Percentiles rank a stretch among this genome's conserved stretches.
phyloP scores from a whole-genome alignment of 2,329 filamentous ascomycete species.

The Zalaria sp. region DNA sequence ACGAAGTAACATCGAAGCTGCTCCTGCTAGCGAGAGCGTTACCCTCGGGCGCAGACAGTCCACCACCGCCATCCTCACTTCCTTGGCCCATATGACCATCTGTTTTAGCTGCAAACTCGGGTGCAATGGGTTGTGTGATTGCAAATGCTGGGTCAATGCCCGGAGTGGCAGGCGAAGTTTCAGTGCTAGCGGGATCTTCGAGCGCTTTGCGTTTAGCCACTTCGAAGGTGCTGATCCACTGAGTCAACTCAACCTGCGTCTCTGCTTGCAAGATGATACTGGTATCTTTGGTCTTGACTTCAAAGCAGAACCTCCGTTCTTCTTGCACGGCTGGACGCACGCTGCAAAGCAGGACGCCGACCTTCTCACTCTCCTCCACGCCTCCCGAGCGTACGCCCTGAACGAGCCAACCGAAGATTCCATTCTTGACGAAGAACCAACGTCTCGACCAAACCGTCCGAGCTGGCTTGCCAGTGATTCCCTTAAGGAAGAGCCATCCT shows the following conservation, averaged over 20 bases:
- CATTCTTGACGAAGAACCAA: slow-evolving; percentile 93
- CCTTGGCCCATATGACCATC: slow-evolving; percentile 47
- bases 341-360: slow-evolving; percentile 86
- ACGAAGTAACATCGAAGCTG: slow-evolving; percentile 52
- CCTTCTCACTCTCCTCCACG: slow-evolving; percentile 91
- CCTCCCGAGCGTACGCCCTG: slow-evolving; percentile 66
- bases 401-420: slow-evolving; percentile 89
- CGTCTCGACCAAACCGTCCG: slow-evolving; percentile 78
- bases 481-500: slow-evolving; percentile 81
- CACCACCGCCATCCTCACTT: slow-evolving; percentile 42
- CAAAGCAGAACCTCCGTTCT: slow-evolving; percentile 91
- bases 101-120: slow-evolving; percentile 77
- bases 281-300: slow-evolving; percentile 94
- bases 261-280: slow-evolving; percentile 84
- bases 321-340: slow-evolving; percentile 83
- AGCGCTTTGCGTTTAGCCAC: slow-evolving; percentile 86
- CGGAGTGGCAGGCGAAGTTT: slow-evolving; percentile 25
- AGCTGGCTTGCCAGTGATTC: slow-evolving; percentile 73
- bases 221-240: slow-evolving; percentile 91
- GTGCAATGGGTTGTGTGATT: slow-evolving; percentile 74
- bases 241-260: slow-evolving; percentile 78
- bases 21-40: slow-evolving; percentile 40
- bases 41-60: slow-evolving; percentile 47
- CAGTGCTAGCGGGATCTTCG: slow-evolving; percentile 50
- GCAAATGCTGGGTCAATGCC: slow-evolving; percentile 66